Evolutionary conservation across 441 rosid genomes (phyloP).

Genomic region (Bocquillonia castaneifolia): DNA sequence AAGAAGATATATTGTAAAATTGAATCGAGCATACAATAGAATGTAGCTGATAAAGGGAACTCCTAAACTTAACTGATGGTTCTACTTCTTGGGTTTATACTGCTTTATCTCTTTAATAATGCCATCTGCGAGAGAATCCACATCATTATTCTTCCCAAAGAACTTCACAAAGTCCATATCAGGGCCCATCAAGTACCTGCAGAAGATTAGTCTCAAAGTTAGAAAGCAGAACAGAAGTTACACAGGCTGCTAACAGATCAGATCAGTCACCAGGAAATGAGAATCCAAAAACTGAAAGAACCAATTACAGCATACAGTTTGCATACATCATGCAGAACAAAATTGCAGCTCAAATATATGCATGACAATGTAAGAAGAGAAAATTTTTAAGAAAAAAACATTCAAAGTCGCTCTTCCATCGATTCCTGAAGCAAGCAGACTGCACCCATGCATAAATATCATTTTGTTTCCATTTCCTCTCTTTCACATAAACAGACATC

Average conservation of each 20-base stretch:
- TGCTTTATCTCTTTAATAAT: constrained; percentile 59
- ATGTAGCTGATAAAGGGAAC: no score
- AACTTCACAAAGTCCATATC: constrained; percentile 80
- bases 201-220: constrained; percentile 13
- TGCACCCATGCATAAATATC: no score
- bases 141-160: constrained; percentile 89
- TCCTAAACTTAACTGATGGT: neutral
- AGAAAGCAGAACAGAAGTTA: neutral
- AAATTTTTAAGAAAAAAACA: no score
- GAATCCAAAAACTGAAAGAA: neutral
- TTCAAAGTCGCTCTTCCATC: no score
- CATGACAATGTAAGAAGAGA: neutral
- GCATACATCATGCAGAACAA: neutral
- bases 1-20: constrained; percentile 7
- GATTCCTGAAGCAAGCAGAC: no score
- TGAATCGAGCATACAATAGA: no score
- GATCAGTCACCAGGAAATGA: neutral
- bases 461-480: no score
- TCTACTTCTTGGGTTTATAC: constrained; percentile 34
- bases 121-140: constrained; percentile 57
- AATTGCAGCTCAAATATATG: neutral
- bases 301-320: neutral
- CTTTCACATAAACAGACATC: no score
- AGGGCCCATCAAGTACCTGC: constrained; percentile 92
- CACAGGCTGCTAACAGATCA: neutral